phyloP scores from a whole-genome alignment of 306 rosid genomes.

The Castanopsis chinensis region DNA sequence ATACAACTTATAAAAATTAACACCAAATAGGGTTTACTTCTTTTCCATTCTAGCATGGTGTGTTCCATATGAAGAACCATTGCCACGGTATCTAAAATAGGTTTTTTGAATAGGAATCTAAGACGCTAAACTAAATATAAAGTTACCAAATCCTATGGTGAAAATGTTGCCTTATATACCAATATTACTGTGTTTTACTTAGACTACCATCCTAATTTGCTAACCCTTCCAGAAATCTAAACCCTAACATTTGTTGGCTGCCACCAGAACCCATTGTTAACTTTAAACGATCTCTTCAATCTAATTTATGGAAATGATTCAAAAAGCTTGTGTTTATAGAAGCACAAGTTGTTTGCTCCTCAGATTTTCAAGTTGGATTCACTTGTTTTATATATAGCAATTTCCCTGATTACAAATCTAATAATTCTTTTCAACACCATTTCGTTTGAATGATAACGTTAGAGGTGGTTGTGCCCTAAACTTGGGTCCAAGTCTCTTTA shows the following conservation, averaged over 20 bases:
- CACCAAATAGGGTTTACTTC: background rate
- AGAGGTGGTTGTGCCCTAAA: background rate
- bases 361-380: background rate
- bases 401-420: background rate
- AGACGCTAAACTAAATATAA: background rate
- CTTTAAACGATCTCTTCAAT: background rate
- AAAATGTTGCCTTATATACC: background rate
- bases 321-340: background rate
- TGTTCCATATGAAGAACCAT: background rate
- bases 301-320: background rate
- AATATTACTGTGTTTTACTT: background rate
- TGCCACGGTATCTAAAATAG: background rate
- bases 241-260: background rate
- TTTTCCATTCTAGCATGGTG: background rate
- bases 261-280: background rate
- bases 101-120: background rate
- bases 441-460: background rate
- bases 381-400: background rate
- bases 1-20: background rate
- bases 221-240: background rate
- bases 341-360: background rate
- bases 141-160: background rate
- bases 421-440: background rate
- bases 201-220: background rate
- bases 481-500: background rate